Evolutionary conservation across 1,284 basidiomycete species (phyloP).

Genomic region (Lignosus rhinocerotis): DNA sequence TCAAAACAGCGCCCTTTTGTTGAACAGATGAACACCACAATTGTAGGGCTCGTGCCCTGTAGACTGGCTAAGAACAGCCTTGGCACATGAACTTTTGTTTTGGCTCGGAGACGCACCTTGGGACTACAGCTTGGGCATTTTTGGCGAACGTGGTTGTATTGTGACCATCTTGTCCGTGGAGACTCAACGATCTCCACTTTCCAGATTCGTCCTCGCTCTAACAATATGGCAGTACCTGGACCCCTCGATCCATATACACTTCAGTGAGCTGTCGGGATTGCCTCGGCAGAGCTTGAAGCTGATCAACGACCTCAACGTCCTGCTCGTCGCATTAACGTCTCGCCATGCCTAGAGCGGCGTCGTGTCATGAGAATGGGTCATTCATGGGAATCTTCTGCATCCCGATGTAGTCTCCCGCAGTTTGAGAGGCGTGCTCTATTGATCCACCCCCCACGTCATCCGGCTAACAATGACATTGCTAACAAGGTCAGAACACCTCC

Average conservation of each 20-base stretch:
- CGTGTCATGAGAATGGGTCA: neutral
- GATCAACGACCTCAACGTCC: neutral
- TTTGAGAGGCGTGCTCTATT: too few relatives aligned
- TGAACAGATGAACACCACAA: neutral
- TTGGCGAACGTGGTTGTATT: too few relatives aligned
- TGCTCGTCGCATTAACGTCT: neutral
- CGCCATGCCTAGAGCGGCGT: neutral
- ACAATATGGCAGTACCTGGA: too few relatives aligned
- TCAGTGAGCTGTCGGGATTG: neutral
- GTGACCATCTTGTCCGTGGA: too few relatives aligned
- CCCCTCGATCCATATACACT: neutral
- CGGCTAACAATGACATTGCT: neutral
- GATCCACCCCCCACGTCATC: neutral
- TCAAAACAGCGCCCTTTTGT: conserved; percentile 1
- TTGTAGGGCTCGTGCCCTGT: neutral
- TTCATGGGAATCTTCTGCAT: too few relatives aligned
- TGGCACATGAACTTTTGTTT: neutral
- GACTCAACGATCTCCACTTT: too few relatives aligned
- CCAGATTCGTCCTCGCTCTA: too few relatives aligned
- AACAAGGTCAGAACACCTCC: too few relatives aligned
- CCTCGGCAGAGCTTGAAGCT: neutral
- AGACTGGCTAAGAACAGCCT: neutral
- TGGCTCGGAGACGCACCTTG: neutral
- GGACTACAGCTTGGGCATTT: too few relatives aligned
- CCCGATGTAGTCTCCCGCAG: too few relatives aligned